Evolutionary conservation across 1,284 basidiomycete genomes (phyloP).

Genomic region (Gymnopus androsaceus): DNA sequence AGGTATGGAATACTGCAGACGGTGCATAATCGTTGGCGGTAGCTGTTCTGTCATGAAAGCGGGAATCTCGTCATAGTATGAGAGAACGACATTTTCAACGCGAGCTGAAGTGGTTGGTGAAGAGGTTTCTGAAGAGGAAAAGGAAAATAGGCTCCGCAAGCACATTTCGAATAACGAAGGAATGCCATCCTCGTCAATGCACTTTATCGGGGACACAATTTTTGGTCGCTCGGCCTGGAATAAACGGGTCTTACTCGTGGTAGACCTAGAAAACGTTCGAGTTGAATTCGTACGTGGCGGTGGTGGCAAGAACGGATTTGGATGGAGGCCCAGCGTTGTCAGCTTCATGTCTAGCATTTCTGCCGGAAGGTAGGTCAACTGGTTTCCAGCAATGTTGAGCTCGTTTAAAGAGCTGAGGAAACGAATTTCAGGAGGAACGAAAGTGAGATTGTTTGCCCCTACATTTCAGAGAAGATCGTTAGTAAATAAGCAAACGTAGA

Average conservation of each 20-base stretch:
- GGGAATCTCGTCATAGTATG: constrained; percentile 8
- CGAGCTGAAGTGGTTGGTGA: not conserved
- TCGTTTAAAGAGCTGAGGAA: constrained; percentile 55
- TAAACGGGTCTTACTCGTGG: constrained; percentile 15
- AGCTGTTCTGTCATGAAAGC: not conserved
- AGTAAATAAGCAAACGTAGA: not conserved
- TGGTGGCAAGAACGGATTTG: constrained; percentile 57
- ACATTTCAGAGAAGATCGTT: constrained; percentile 5
- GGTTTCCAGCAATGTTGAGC: constrained; percentile 65
- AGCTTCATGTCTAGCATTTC: constrained; percentile 63
- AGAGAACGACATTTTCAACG: too few species aligned
- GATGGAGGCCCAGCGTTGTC: constrained; percentile 45
- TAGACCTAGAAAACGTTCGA: constrained; percentile 17
- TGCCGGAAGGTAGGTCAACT: constrained; percentile 60
- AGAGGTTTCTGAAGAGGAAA: not conserved
- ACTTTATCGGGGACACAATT: constrained; percentile 19
- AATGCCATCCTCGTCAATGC: constrained; percentile 34
- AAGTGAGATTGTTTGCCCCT: constrained; percentile 60
- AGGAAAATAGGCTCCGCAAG: constrained; percentile 34
- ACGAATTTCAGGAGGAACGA: constrained; percentile 67
- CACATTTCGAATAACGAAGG: constrained; percentile 50
- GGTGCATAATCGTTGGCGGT: constrained; percentile 24
- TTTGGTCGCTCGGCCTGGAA: constrained; percentile 5
- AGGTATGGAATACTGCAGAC: constrained; percentile 27
- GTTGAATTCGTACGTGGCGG: constrained; percentile 24